Evolutionary conservation across 2,329 filamentous ascomycete species (phyloP).

Genomic region (Penicillium crustosum): DNA sequence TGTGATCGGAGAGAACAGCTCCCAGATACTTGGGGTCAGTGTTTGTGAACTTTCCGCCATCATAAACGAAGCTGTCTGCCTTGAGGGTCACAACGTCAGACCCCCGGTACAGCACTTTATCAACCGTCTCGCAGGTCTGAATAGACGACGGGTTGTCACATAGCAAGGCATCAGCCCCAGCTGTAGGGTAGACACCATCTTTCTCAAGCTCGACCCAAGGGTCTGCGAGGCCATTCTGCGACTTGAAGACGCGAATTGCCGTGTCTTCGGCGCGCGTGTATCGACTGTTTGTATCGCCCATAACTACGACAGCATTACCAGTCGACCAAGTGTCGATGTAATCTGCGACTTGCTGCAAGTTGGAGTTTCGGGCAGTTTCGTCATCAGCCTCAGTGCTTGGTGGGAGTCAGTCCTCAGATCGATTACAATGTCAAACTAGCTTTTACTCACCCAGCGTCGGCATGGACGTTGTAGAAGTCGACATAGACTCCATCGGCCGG

Average conservation of each 20-base stretch:
- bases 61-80: conserved; percentile 51
- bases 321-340: conserved; percentile 57
- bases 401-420: background rate
- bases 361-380: conserved; percentile 56
- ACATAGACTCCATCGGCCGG: conserved; percentile 56
- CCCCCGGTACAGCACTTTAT: conserved; percentile 57
- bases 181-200: conserved; percentile 48
- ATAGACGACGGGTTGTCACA: conserved; percentile 60
- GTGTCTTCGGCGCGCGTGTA: conserved; percentile 59
- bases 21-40: conserved; percentile 44
- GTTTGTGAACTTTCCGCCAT: conserved; percentile 58
- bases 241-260: conserved; percentile 51
- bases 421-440: background rate
- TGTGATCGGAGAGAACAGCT: conserved; percentile 61
- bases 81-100: conserved; percentile 53
- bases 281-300: conserved; percentile 65
- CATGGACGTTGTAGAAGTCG: conserved; percentile 66
- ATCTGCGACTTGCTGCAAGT: conserved; percentile 59
- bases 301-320: conserved; percentile 63
- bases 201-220: conserved; percentile 59
- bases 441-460: conserved; percentile 57
- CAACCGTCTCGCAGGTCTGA: conserved; percentile 63
- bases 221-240: conserved; percentile 56
- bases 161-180: conserved; percentile 39
- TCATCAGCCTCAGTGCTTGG: conserved; percentile 51